Conservation (phyloP, 225 moss, liverwort and hornwort species). For the Physcomitrellopsis africana region DNA sequence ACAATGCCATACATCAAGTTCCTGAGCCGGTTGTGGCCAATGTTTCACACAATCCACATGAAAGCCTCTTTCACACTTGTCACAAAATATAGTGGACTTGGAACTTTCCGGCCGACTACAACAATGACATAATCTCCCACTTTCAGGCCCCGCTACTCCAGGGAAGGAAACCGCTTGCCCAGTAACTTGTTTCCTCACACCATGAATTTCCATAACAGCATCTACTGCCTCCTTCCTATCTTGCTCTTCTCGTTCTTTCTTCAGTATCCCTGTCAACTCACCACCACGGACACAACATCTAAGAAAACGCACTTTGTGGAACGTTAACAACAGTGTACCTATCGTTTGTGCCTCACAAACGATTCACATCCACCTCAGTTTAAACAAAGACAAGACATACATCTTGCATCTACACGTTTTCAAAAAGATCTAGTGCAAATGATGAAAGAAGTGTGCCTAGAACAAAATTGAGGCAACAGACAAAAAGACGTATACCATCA, state of each 20-base stretch:
- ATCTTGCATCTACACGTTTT: not conserved
- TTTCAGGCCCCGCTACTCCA: conserved; percentile 56
- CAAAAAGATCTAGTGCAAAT: not conserved
- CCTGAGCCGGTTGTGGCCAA: conserved; percentile 42
- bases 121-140: conserved; percentile 50
- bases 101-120: conserved; percentile 46
- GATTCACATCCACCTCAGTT: conserved; percentile 18
- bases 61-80: conserved; percentile 59
- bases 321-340: conserved; percentile 12
- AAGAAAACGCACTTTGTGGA: conserved; percentile 27
- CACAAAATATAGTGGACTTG: conserved; percentile 58
- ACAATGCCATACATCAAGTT: conserved; percentile 63
- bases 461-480: conserved; percentile 19
- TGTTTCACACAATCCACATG: conserved; percentile 60
- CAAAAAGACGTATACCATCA: conserved; percentile 9
- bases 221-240: conserved; percentile 51
- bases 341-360: conserved; percentile 13
- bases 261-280: conserved; percentile 49
- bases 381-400: not conserved
- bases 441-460: conserved; percentile 2
- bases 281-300: conserved; percentile 16
- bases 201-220: conserved; percentile 55
- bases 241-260: conserved; percentile 55
- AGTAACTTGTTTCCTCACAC: conserved; percentile 40
- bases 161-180: conserved; percentile 58